Conservation (phyloP, 768 basidiomycete genomes). For the Leccinum arenicola region DNA sequence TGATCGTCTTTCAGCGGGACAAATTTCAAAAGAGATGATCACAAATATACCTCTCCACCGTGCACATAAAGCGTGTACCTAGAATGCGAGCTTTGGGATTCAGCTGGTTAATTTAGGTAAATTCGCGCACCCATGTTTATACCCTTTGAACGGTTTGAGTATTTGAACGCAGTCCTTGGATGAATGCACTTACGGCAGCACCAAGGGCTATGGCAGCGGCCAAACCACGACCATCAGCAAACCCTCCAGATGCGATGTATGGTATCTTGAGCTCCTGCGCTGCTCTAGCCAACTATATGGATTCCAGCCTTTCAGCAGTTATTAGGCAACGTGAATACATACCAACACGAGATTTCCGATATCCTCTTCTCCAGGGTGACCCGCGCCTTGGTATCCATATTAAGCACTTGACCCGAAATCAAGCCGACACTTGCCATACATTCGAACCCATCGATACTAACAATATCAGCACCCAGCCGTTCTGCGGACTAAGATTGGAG, state of each 20-base stretch:
- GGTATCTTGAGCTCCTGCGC: conserved; percentile 81
- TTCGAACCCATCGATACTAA: conserved; percentile 92
- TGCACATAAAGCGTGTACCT: conserved; percentile 90
- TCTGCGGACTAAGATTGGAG: conserved; percentile 49
- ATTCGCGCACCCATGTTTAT: conserved; percentile 67
- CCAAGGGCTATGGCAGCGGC: conserved; percentile 81
- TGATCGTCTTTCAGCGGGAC: conserved; percentile 25
- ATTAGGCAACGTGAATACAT: neutral
- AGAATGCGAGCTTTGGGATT: neutral
- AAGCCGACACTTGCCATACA: conserved; percentile 43
- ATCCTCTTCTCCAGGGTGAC: conserved; percentile 94
- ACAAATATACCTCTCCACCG: conserved; percentile 63
- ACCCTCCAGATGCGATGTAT: conserved; percentile 88
- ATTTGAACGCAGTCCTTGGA: neutral
- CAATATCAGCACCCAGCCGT: conserved; percentile 76
- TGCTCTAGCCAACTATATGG: conserved; percentile 73
- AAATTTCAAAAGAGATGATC: neutral
- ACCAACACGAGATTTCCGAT: conserved; percentile 86
- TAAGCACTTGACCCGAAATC: conserved; percentile 2
- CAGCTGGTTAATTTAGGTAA: neutral
- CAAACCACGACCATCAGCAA: conserved; percentile 83
- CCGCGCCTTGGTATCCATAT: conserved; percentile 60
- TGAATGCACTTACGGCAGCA: conserved; percentile 55
- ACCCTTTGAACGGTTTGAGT: conserved; percentile 46
- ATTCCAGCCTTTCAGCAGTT: neutral